Evolutionary conservation across 306 rosid species (phyloP), one percentile per base, ranked within the genome.

Genomic region (Leucaena leucocephala): DNA sequence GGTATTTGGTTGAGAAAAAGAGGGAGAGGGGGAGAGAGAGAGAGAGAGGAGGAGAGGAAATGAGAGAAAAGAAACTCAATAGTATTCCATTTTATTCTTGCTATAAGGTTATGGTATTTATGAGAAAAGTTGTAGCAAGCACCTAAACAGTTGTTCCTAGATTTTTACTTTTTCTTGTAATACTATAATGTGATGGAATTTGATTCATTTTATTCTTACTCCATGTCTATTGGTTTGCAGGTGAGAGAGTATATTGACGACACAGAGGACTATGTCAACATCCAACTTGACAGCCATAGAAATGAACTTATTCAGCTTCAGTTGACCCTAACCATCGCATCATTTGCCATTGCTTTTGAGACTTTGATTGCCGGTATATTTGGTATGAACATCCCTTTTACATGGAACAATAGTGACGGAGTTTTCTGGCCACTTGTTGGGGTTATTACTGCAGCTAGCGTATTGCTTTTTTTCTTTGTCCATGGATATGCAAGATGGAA

Each of bases 271-370:
- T 96, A 93, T 13, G 97, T 95, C 67, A 95, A 93, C 82, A 95
- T 95, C 77, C 98, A 95, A 83, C 99, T 96, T 43, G 98, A 96
- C 86, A 96, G 91, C 88, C 99, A 96, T 40, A 82, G 97, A 82
- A 96, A 96, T 15, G 98, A 96, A 81, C 98, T 96, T 79, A 96
- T 96, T 87, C 98, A 96, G 84, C 97, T 93, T 73, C 98, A 96
- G 80, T 86, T 96, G 91, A 93, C 91, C 38, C 71, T 93, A 88
- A 91, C 98, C 33, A 96, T 93, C 76, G 99, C 96, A 72, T 89
- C 97, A 70, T 93, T 96, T 85, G 94, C 98, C 54, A 34, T 93
- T 78, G 86, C 96, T 36, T 2, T 88, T 17, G 98, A 96, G 59
- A 96, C 98, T 42, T 42, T 85, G 91, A 67, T 96, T 22, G 87